These are phyloP conservation scores for Colletotrichum shisoi DNA, from an alignment of 2,329 filamentous ascomycete species.

Conservation along the genomic window DNA sequence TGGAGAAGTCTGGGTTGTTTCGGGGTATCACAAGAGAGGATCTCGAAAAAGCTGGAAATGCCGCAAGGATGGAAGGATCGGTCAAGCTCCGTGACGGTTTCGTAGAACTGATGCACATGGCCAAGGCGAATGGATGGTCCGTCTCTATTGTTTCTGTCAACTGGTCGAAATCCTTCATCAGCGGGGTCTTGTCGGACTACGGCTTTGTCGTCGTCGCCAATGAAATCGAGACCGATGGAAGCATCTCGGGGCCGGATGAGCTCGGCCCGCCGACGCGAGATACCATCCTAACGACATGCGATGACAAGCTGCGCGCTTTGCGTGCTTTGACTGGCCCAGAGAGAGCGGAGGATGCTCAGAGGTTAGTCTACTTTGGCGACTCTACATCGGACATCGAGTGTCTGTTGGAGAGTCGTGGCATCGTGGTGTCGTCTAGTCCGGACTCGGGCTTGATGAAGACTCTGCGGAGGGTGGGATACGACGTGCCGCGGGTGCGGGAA, in stretches of 20 bases:
- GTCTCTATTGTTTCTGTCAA: constrained; percentile 61
- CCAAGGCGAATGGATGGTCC: constrained; percentile 47
- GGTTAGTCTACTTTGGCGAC: constrained; percentile 65
- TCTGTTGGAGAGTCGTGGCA: constrained; percentile 55
- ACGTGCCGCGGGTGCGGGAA: constrained; percentile 45
- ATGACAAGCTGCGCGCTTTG: constrained; percentile 58
- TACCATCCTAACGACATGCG: constrained; percentile 50
- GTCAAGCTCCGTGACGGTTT: constrained; percentile 55
- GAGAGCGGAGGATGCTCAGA: constrained; percentile 36
- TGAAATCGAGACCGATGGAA: constrained; percentile 50
- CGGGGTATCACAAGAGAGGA: constrained; percentile 47
- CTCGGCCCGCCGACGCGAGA: constrained; percentile 44
- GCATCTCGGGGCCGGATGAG: constrained; percentile 53
- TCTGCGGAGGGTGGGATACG: constrained; percentile 46
- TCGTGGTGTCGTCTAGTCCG: constrained; percentile 55
- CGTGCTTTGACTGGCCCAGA: constrained; percentile 43
- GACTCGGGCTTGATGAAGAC: constrained; percentile 41
- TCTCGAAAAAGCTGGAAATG: constrained; percentile 51
- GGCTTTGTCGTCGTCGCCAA: constrained; percentile 56
- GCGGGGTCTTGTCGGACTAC: constrained; percentile 51
- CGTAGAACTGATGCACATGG: constrained; percentile 44
- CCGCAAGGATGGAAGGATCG: constrained; percentile 47
- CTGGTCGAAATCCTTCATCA: constrained; percentile 59
- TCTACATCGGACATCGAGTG: constrained; percentile 66
- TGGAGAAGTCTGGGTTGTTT: constrained; percentile 57